Base-by-base conservation (phyloP, 2,329 filamentous ascomycete genomes). In the Colletotrichum sp. region DNA sequence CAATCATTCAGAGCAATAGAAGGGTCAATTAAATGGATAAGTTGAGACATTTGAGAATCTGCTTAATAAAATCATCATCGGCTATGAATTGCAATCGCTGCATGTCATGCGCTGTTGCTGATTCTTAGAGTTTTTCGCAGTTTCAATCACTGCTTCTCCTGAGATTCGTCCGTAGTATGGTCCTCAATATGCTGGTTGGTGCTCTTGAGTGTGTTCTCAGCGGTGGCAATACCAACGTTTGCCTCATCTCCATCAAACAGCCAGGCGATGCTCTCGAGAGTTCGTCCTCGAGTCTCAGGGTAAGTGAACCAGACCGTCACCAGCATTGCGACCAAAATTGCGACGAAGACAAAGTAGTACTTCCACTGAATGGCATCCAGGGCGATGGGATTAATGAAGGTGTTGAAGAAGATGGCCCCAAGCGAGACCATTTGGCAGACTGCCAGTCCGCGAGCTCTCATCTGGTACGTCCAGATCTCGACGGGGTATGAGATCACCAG, bases 261-360 rank as follows among this genome's bases (percentile, higher is more conserved):
- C 36, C 39, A 36, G 13, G 67, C 55, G 32, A 74, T 69, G 43
- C 74, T 74, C 26, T 78, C 78, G 30, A 72, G 77, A 1, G 78
- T 79, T 5, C 72, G 72, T 4, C 77, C 74, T 3, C 70, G 48
- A 2, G 77, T 79, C 26, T 80, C 78, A 3, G 78, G 76, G 39
- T 78, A 75, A 1, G 65, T 65, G 26, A 78, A 79, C 43, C 69
- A 79, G 2, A 77, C 52, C 8, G 61, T 43, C 9, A 74, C 13
- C 7, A 64, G 32, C 55, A 74, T 71, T 15, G n/a, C 66, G 64
- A 96, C 93, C 92, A 84, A 78, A 28, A 67, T 71, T 34, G 86
- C 81, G 77, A 88, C 85, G 61, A 87, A 85, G 2, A 81, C 81
- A 7, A 88, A 85, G 76, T 87, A 88, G 74, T 87, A 87, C 36